Conservation (phyloP, 2,329 filamentous ascomycete species). For the Paraphoma chrysanthemicola region DNA sequence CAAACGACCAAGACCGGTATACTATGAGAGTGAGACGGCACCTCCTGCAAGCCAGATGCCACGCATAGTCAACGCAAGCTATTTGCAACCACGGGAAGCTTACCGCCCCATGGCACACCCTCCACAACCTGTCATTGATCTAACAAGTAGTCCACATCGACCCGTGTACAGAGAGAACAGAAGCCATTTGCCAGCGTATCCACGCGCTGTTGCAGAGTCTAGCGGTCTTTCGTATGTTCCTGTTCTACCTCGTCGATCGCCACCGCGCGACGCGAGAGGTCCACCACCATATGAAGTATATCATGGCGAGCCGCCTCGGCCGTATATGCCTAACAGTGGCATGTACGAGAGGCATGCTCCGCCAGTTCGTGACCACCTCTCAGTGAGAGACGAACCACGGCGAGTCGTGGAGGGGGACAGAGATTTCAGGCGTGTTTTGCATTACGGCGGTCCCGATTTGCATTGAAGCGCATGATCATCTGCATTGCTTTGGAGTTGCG, state of each 20-base stretch:
- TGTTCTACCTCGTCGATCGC: slow-evolving; percentile 17
- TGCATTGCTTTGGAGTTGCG: slow-evolving; percentile 14
- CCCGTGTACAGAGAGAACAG: slow-evolving; percentile 8
- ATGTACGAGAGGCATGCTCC: slow-evolving; percentile 15
- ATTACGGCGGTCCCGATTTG: slow-evolving; percentile 19
- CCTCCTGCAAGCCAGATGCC: slow-evolving; percentile 2
- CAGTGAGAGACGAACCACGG: slow-evolving; percentile 13
- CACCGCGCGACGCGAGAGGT: slow-evolving; percentile 22
- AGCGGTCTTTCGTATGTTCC: slow-evolving; percentile 18
- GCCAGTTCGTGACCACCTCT: slow-evolving; percentile 16
- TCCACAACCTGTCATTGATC: slow-evolving; percentile 25
- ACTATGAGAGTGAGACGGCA: slow-evolving; percentile 12
- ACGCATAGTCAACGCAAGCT: slow-evolving; percentile 2
- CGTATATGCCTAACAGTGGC: slow-evolving; percentile 18
- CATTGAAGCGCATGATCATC: slow-evolving; percentile 10
- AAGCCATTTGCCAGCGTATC: slow-evolving; percentile 9
- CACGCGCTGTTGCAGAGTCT: slow-evolving; percentile 9
- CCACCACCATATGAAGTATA: slow-evolving; percentile 21
- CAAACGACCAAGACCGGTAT: slow-evolving; percentile 22
- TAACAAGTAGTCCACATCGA: slow-evolving; percentile 33
- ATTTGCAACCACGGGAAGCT: slow-evolving; percentile 13
- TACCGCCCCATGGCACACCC: slow-evolving; percentile 13
- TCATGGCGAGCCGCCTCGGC: slow-evolving; percentile 12
- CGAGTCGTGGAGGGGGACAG: slow-evolving; percentile 10
- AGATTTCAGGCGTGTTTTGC: slow-evolving; percentile 18